phyloP scores from a whole-genome alignment of 2,329 filamentous ascomycete species.

The Arthrobotrys musiformis region DNA sequence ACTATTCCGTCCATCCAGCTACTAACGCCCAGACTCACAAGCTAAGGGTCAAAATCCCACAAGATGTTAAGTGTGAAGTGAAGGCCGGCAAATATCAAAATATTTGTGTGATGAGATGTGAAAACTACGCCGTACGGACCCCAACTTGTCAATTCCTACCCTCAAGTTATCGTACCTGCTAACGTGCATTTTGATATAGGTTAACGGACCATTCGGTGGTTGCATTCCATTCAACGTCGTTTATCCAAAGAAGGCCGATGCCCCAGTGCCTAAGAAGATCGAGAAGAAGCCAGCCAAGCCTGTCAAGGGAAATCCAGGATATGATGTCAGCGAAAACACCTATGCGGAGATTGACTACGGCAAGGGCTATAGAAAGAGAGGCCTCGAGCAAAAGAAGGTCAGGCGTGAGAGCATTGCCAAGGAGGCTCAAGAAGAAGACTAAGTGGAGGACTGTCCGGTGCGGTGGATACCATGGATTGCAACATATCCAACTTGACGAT shows the following conservation, averaged over 20 bases:
- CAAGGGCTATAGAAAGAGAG: not conserved
- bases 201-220: not conserved
- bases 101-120: conserved; percentile 5
- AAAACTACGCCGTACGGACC: not conserved
- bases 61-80: not conserved
- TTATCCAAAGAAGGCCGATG: not conserved
- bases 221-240: not conserved
- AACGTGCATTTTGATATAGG: not conserved
- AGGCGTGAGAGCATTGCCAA: too few relatives aligned
- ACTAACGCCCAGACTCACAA: not conserved
- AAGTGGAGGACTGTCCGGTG: too few relatives aligned
- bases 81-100: not conserved
- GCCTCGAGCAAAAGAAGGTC: too few relatives aligned
- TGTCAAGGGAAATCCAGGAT: conserved; percentile 1
- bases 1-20: not conserved
- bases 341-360: not conserved
- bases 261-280: too few relatives aligned
- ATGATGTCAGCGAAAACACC: not conserved
- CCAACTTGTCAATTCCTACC: not conserved
- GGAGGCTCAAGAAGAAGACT: too few relatives aligned
- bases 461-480: too few relatives aligned
- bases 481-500: too few relatives aligned
- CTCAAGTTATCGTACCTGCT: too few relatives aligned
- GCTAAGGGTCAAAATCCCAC: not conserved
- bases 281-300: not conserved